phyloP scores from a whole-genome alignment of 768 basidiomycete species.

The Zangia roseola region DNA sequence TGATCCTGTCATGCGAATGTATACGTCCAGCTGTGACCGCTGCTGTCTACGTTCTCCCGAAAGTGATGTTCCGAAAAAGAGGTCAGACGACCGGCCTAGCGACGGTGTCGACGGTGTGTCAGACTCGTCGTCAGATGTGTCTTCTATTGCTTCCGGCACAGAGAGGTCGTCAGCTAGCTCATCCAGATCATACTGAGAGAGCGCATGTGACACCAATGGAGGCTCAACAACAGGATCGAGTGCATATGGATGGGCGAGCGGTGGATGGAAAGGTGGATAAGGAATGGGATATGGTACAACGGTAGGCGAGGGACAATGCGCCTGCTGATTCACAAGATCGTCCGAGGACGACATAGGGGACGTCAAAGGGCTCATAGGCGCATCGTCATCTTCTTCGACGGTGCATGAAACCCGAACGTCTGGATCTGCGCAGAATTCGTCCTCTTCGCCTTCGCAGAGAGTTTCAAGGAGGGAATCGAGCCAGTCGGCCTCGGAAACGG shows the following conservation, averaged over 20 bases:
- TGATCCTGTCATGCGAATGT: constrained; percentile 55
- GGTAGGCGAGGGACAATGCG: constrained; percentile 47
- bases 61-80: constrained; percentile 50
- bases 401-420: constrained; percentile 48
- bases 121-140: constrained; percentile 83
- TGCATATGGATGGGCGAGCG: constrained; percentile 53
- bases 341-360: constrained; percentile 80
- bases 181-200: constrained; percentile 62
- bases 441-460: constrained; percentile 69
- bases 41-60: constrained; percentile 49
- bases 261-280: constrained; percentile 62
- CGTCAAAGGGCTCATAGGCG: constrained; percentile 54
- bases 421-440: constrained; percentile 49
- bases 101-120: constrained; percentile 66
- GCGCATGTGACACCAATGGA: constrained; percentile 48
- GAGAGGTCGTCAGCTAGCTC: constrained; percentile 68
- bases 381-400: constrained; percentile 60
- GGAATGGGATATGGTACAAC: constrained; percentile 60
- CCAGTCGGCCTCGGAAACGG: constrained; percentile 73
- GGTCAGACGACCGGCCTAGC: constrained; percentile 54
- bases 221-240: constrained; percentile 44
- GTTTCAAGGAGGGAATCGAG: constrained; percentile 77
- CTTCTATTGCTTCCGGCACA: constrained; percentile 80
- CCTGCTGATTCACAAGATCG: constrained; percentile 58
- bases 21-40: constrained; percentile 56